phyloP scores from a whole-genome alignment of 176 grass and related monocot species.

The Saccharum officinarum region DNA sequence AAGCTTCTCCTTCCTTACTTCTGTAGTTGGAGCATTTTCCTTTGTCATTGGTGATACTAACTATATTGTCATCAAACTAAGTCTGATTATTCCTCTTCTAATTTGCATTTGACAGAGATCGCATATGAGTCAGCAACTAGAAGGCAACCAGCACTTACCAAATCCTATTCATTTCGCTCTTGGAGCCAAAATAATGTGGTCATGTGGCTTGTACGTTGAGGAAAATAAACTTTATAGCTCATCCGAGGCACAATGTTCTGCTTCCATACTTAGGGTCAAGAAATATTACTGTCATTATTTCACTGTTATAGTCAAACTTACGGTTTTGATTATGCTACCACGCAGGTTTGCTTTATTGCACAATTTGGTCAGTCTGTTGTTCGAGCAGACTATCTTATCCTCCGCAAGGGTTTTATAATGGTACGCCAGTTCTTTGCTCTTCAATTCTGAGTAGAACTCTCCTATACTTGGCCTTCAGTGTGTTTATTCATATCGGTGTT shows the following conservation, averaged over 20 bases:
- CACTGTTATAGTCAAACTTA: slow-evolving; percentile 8
- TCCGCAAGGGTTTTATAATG: slow-evolving; percentile 92
- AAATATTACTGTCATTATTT: not conserved
- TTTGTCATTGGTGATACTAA: slow-evolving; percentile 4
- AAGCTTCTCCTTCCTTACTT: not conserved
- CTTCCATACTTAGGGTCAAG: not conserved
- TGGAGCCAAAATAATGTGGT: slow-evolving; percentile 73
- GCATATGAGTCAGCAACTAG: slow-evolving; percentile 77
- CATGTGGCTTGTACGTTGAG: slow-evolving; percentile 79
- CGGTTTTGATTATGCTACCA: slow-evolving; percentile 3
- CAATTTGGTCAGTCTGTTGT: slow-evolving; percentile 95
- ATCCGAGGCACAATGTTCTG: slow-evolving; percentile 22
- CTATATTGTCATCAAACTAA: not conserved
- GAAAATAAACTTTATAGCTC: slow-evolving; percentile 4
- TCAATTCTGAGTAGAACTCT: not conserved
- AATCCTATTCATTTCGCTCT: slow-evolving; percentile 60
- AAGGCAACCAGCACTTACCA: slow-evolving; percentile 90
- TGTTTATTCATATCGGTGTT: not conserved
- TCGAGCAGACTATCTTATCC: slow-evolving; percentile 94
- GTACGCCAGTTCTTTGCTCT: slow-evolving; percentile 36
- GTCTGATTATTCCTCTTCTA: slow-evolving; percentile 36
- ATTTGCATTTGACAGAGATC: slow-evolving; percentile 58
- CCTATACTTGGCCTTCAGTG: slow-evolving; percentile 11
- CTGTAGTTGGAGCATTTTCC: not conserved
- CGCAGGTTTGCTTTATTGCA: slow-evolving; percentile 87